Evolutionary conservation across 768 basidiomycete genomes (phyloP), one percentile per base, ranked within the genome.

Genomic region (Leccinum obscurum): DNA sequence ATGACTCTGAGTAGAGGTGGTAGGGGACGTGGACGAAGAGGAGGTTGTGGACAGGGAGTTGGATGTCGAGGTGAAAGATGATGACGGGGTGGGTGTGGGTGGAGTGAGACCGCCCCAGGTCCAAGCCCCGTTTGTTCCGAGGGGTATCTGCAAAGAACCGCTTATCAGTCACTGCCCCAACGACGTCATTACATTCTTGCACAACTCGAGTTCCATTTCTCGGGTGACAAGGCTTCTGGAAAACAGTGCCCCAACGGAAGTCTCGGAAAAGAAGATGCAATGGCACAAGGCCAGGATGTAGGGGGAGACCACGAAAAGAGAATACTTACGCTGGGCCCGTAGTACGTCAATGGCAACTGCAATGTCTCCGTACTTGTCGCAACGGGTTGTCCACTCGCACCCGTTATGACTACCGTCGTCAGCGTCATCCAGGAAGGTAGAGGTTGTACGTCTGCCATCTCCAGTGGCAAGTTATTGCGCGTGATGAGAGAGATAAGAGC

Each of bases 261-360:
- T 55, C 51, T 35, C 30, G 20, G 48, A 28, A 48, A 44, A 10
- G 22, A 52, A 30, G 35, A 44, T 35, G 22, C 35, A 32, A 63
- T 13, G 20, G 22, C 11, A 28, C 24, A 2, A 39, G 34, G 5
- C 10, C 24, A 17, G 39, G 28, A n/a, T 49, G 51, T 8, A 56
- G 28, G 22, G 34, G 11, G 11, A 54, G 6, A 52, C 20, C 11
- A 55, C 22, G 34, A 22, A 41, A 35, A 58, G 20, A 6, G 37
- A 56, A 15, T 13, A 83, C 90, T 83, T 70, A 92, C 90, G 72
- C 87, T 86, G 56, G 92, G 90, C 32, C 92, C 92, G 64, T 83
- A 91, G 74, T 93, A 93, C 0, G 91, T 92, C 64, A 92, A 76
- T 44, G 92, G 89, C 54, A 92, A 69, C 64, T 80, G 84, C 28